A percentile compares a stretch with the other conserved stretches of the same genome.
Evolutionary conservation across 2,329 filamentous ascomycete species (phyloP).

Genomic region (Onygenales sp.): DNA sequence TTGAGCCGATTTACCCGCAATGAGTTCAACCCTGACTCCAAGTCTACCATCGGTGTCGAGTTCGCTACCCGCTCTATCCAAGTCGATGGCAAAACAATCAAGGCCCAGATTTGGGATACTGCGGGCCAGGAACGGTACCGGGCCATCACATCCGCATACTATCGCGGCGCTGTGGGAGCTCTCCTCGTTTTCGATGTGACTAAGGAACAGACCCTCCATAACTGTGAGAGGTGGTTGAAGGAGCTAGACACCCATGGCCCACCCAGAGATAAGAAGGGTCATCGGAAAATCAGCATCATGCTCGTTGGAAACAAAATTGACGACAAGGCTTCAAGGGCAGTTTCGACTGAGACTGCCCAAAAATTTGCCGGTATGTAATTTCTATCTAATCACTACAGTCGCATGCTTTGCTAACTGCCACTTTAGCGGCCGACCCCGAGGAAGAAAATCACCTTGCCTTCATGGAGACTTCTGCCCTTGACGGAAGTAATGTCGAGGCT

Average conservation of each 20-base stretch:
- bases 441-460: conserved; percentile 98
- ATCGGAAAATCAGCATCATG: conserved; percentile 92
- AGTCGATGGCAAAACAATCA: conserved; percentile 99
- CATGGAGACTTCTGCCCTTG: conserved; percentile 97
- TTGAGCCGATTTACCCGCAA: conserved; percentile 99
- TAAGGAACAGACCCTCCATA: conserved; percentile 99
- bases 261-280: no score
- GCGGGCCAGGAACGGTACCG: conserved; percentile 98
- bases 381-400: conserved; percentile 5
- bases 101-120: conserved; percentile 99
- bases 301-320: conserved; percentile 99
- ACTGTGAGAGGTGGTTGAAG: conserved; percentile 98
- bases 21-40: conserved; percentile 99
- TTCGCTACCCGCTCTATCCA: conserved; percentile 98
- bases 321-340: conserved; percentile 94
- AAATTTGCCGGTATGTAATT: conserved; percentile 74
- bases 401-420: conserved; percentile 7
- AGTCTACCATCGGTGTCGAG: conserved; percentile 99
- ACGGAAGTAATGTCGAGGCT: conserved; percentile 97
- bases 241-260: conserved; percentile 66
- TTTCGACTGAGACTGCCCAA: conserved; percentile 96
- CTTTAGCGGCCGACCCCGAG: conserved; percentile 30
- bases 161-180: conserved; percentile 92
- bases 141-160: conserved; percentile 98
- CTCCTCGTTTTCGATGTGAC: conserved; percentile 98